A percentile compares a stretch with the other conserved stretches of the same genome.
These are phyloP conservation scores for Suhomyces kilbournensis DNA, from an alignment of 805 yeast genomes.

Conservation along the genomic window DNA sequence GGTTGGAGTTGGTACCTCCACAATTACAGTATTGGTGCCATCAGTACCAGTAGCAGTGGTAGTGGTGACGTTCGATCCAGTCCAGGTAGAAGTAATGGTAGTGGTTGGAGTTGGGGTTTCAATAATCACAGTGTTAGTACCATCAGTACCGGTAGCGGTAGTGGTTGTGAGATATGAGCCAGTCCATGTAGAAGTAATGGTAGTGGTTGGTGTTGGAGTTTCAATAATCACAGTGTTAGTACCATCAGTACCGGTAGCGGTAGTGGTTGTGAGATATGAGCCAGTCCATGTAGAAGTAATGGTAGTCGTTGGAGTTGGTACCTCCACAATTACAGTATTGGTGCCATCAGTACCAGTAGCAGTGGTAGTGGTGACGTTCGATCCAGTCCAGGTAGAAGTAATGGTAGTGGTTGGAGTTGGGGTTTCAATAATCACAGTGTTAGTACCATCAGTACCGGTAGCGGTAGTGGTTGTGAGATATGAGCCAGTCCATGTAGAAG, in stretches of 20 bases:
- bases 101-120: constrained; percentile 14
- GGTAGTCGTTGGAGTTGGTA: constrained; percentile 11
- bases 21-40: constrained; percentile 10
- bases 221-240: not conserved
- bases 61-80: constrained; percentile 10
- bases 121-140: constrained; percentile 11
- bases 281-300: constrained; percentile 9
- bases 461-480: constrained; percentile 3
- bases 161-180: not conserved
- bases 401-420: constrained; percentile 15
- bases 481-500: constrained; percentile 9
- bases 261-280: not conserved
- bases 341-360: constrained; percentile 4
- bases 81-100: constrained; percentile 14
- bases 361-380: constrained; percentile 6
- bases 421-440: constrained; percentile 11
- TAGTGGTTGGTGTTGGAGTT: not conserved
- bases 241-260: constrained; percentile 2
- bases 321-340: constrained; percentile 7
- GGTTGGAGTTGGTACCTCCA: constrained; percentile 12
- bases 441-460: constrained; percentile 9
- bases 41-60: constrained; percentile 4
- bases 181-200: not conserved
- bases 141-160: constrained; percentile 7
- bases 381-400: constrained; percentile 15